Conservation (phyloP, 1,284 basidiomycete genomes). For the Hymenochaete sp. region DNA sequence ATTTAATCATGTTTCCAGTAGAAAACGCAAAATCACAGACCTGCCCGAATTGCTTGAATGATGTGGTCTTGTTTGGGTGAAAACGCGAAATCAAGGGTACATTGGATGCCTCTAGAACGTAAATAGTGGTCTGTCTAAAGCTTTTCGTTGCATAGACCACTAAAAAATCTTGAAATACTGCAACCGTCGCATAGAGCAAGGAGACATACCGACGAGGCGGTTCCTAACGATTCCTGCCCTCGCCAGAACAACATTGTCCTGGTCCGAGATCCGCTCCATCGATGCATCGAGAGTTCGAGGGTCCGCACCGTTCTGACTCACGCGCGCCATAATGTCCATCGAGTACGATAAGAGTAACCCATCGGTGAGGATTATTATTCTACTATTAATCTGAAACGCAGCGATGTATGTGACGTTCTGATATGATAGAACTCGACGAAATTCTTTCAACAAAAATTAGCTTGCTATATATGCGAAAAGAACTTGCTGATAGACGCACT, state of each 20-base stretch:
- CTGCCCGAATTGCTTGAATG: conserved; percentile 54
- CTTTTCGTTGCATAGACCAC: conserved; percentile 63
- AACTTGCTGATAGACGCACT: conserved; percentile 30
- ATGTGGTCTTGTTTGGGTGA: conserved; percentile 25
- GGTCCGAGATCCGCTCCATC: conserved; percentile 46
- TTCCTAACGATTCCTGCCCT: conserved; percentile 44
- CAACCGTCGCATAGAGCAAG: conserved; percentile 3
- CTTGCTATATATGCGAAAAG: not conserved
- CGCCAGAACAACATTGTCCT: conserved; percentile 50
- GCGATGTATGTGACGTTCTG: conserved; percentile 43
- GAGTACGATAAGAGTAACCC: conserved; percentile 54
- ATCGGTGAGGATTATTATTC: conserved; percentile 56
- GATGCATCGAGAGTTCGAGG: conserved; percentile 42
- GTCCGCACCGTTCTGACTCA: conserved; percentile 40
- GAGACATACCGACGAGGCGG: conserved; percentile 41
- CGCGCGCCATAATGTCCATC: conserved; percentile 55
- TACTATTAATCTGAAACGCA: conserved; percentile 52
- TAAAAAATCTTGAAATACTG: conserved; percentile 23
- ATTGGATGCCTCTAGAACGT: conserved; percentile 35
- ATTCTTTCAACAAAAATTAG: conserved; percentile 32
- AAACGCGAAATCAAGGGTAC: conserved; percentile 27
- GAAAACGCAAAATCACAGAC: conserved; percentile 31
- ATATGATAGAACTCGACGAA: conserved; percentile 43
- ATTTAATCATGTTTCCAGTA: conserved; percentile 7
- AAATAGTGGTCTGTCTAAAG: conserved; percentile 46